Conservation (phyloP, 768 basidiomycete species). For the Psilocybe tampanensis region DNA sequence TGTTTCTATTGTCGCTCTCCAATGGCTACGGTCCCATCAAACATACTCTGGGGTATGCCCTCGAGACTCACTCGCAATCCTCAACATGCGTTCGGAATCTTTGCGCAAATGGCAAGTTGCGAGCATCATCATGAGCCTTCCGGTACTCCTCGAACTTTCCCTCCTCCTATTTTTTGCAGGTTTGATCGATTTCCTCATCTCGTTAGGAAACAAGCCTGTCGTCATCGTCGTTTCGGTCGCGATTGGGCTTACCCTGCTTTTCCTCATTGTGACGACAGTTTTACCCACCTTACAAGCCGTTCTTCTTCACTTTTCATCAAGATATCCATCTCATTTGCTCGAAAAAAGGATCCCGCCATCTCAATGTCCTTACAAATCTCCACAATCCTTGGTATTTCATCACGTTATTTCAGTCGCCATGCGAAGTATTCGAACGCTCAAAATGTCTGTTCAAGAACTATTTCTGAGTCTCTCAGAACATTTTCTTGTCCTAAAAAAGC, state of each 20-base stretch:
- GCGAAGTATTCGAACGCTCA: neutral
- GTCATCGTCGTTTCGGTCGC: neutral
- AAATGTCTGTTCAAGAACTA: neutral
- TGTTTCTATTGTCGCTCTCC: conserved; percentile 11
- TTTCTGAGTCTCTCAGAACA: neutral
- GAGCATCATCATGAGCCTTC: conserved; percentile 24
- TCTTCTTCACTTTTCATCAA: neutral
- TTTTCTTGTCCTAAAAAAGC: neutral
- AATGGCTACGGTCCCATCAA: conserved; percentile 16
- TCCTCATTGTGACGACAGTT: conserved; percentile 8
- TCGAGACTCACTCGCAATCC: conserved; percentile 9
- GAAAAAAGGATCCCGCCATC: conserved; percentile 4
- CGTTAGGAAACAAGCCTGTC: neutral
- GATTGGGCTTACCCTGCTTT: neutral
- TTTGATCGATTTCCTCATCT: conserved; percentile 19
- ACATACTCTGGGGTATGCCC: neutral
- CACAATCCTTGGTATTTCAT: conserved; percentile 6
- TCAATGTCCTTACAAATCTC: conserved; percentile 14
- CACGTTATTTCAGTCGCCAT: neutral
- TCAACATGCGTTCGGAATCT: conserved; percentile 29
- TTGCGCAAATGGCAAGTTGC: conserved; percentile 28
- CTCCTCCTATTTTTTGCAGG: conserved; percentile 31
- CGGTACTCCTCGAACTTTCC: conserved; percentile 27
- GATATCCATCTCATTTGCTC: neutral
- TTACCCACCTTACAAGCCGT: conserved; percentile 7